A percentile compares a stretch with the other conserved stretches of the same genome.
These are phyloP conservation scores for Boletus reticulatus DNA, from an alignment of 768 basidiomycete species.

Conservation along the genomic window DNA sequence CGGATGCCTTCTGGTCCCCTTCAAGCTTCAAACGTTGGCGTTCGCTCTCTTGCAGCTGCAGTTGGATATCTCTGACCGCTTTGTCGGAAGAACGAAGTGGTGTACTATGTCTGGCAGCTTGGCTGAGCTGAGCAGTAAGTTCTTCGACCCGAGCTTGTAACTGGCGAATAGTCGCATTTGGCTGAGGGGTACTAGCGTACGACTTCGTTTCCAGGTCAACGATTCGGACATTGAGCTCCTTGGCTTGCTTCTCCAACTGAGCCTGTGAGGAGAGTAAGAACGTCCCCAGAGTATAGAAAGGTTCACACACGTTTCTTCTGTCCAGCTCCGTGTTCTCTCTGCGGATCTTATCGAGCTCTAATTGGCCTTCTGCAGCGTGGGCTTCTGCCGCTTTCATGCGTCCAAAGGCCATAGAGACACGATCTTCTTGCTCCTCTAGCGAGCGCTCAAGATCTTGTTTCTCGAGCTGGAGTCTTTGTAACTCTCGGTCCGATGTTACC, in stretches of 20 bases:
- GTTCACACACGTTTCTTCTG: constrained; percentile 59
- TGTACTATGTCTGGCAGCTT: constrained; percentile 34
- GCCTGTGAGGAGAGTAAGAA: constrained; percentile 45
- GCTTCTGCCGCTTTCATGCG: constrained; percentile 81
- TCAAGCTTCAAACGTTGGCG: constrained; percentile 61
- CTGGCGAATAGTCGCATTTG: constrained; percentile 53
- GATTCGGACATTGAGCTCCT: constrained; percentile 79
- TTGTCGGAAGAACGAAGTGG: constrained; percentile 46
- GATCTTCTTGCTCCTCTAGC: constrained; percentile 75
- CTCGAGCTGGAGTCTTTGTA: constrained; percentile 73
- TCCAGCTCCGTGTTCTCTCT: constrained; percentile 84
- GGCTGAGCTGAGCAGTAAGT: constrained; percentile 46
- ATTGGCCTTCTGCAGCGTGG: constrained; percentile 70
- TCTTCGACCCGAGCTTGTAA: constrained; percentile 74
- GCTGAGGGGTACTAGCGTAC: constrained; percentile 61
- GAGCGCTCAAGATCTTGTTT: constrained; percentile 81
- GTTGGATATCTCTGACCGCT: constrained; percentile 48
- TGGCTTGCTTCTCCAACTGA: constrained; percentile 79
- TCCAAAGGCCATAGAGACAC: constrained; percentile 67
- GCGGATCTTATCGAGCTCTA: constrained; percentile 71
- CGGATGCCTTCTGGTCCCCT: constrained; percentile 60
- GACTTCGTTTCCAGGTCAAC: constrained; percentile 82
- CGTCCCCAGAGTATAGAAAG: not conserved
- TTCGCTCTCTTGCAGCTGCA: constrained; percentile 59
- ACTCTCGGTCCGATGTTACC: constrained; percentile 67